Evolutionary conservation across 2,329 filamentous ascomycete species (phyloP), one percentile per base, ranked within the genome.

Genomic region (Paracoccidioides lutzii): DNA sequence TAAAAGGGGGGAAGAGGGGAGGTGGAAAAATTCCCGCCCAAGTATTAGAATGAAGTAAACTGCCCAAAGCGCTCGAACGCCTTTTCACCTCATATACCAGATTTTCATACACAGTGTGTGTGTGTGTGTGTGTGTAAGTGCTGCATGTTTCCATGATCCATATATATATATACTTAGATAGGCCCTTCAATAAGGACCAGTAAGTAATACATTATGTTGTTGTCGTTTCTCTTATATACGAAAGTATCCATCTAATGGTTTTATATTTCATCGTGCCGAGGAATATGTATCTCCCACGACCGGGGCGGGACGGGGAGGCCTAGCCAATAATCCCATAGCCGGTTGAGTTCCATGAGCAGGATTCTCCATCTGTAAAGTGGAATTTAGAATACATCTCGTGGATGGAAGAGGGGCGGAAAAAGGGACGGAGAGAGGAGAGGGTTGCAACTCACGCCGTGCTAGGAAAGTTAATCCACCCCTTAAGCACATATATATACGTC

Each of bases 401-500:
- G 15, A 22, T 35, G 15, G 22, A 14, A 10, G 3, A 8, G 40
- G 10, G 14, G 38, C 15, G 22, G n/a, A 5, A 10, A 38, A 30
- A 3, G 41, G 4, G 15, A 44, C 40, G 28, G 41, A 46, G 46
- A 32, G 30, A 38, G 6, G 22, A 22, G 22, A 22, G 22, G 22
- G 44, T 15, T 40, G 1, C 42, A 58, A 82, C 87, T 82, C 78
- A 93, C 87, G 87, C 56, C 59, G 78, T 79, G 48, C 71, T 75
- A 0, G 90, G 90, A 50, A 90, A 75, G 28, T 76, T 72, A 5
- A 83, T 55, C 88, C 89, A 98, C 58, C 81, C 80, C 60, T 69
- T 77, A 7, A 93, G 30, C 1, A 97, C 82, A 62, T 83, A 81
- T 62, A 80, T 78, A 50, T 81, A 75, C 0, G 83, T 83, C 57